phyloP scores from a whole-genome alignment of 768 basidiomycete genomes.

The Leucogyrophana mollusca region DNA sequence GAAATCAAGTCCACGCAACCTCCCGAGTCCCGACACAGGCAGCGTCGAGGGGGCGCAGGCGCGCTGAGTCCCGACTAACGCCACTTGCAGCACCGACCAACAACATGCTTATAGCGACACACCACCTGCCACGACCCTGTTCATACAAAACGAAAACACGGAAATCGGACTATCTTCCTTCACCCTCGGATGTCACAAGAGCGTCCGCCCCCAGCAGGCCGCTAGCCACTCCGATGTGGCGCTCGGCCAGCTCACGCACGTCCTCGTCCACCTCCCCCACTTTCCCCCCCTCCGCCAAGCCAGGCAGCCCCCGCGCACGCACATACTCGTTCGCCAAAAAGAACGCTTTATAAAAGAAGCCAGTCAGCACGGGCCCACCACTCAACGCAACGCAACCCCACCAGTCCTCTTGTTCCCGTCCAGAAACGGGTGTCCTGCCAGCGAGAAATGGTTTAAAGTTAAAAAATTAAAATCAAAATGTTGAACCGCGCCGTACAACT shows the following conservation, averaged over 20 bases:
- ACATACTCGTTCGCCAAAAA: slow-evolving; percentile 33
- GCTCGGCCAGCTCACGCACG: slow-evolving; percentile 9
- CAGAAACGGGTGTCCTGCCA: slow-evolving; percentile 21
- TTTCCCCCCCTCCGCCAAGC: slow-evolving; percentile 9
- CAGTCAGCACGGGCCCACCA: neutral
- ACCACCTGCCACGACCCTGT: too few species aligned
- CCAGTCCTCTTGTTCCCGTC: slow-evolving; percentile 30
- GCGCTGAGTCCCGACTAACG: too few species aligned
- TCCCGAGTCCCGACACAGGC: too few species aligned
- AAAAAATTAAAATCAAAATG: too few species aligned
- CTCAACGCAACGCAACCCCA: neutral
- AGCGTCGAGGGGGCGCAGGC: too few species aligned
- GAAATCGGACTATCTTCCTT: too few species aligned
- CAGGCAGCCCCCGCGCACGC: slow-evolving; percentile 30
- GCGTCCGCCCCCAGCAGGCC: slow-evolving; percentile 17
- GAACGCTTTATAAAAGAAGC: slow-evolving; percentile 22
- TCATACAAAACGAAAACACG: too few species aligned
- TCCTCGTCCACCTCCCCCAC: neutral
- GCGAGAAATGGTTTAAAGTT: too few species aligned
- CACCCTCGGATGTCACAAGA: slow-evolving; percentile 4
- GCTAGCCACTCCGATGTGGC: slow-evolving; percentile 16
- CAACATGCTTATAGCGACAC: too few species aligned
- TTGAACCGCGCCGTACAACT: too few species aligned
- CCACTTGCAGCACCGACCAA: too few species aligned
- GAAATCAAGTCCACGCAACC: too few species aligned